A percentile compares a stretch with the other conserved stretches of the same genome.
Conservation (phyloP, 768 basidiomycete genomes). For the Wakefieldia striispora region DNA sequence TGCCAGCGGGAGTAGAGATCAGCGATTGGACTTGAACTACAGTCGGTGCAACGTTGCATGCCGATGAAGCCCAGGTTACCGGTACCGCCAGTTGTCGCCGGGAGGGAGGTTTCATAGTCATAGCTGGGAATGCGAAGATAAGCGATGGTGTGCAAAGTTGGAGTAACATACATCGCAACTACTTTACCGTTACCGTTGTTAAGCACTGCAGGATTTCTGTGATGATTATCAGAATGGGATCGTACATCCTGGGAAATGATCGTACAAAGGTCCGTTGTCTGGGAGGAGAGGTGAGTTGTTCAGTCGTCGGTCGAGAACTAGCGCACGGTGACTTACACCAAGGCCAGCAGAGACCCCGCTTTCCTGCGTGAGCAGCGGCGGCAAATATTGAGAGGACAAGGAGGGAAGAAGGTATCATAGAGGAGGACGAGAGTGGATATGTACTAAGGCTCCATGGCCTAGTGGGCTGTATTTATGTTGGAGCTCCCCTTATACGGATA, state of each 20-base stretch:
- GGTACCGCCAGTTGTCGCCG: slow-evolving; percentile 33
- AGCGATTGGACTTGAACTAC: slow-evolving; percentile 34
- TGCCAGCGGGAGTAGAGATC: slow-evolving; percentile 32
- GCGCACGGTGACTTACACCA: slow-evolving; percentile 23
- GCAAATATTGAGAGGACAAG: slow-evolving; percentile 17
- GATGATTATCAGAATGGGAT: background rate
- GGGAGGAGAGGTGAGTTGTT: background rate
- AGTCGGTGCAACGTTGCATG: slow-evolving; percentile 39
- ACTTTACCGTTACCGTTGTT: slow-evolving; percentile 35
- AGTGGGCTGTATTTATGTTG: slow-evolving; percentile 12
- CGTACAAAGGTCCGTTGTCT: slow-evolving; percentile 34
- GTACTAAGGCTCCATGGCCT: background rate
- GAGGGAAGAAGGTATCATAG: slow-evolving; percentile 20
- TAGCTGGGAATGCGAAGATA: slow-evolving; percentile 23
- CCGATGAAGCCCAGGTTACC: slow-evolving; percentile 39
- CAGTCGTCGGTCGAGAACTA: background rate
- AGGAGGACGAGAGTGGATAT: background rate
- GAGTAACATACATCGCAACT: slow-evolving; percentile 29
- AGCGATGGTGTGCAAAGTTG: background rate
- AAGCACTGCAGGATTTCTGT: slow-evolving; percentile 28
- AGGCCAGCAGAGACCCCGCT: slow-evolving; percentile 38
- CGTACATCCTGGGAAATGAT: background rate
- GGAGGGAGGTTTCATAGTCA: slow-evolving; percentile 36
- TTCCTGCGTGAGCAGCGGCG: slow-evolving; percentile 30
- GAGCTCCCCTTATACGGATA: background rate